Evolutionary conservation across 192 early-diverging fungal species (phyloP).

Genomic region (Neocallimastix lanati): DNA sequence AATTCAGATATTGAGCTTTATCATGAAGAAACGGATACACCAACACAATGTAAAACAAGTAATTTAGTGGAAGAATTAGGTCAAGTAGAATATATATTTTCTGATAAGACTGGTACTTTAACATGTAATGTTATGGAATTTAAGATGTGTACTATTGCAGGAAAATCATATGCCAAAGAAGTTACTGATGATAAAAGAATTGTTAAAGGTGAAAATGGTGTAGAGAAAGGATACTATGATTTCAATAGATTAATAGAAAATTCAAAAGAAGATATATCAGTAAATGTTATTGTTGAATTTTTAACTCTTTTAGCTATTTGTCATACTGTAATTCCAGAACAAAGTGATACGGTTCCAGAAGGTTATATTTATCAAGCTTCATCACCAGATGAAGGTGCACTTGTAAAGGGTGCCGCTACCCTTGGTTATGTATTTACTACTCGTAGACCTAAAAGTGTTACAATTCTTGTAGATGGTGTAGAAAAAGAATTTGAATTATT

Average conservation of each 20-base stretch:
- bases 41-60: constrained; percentile 78
- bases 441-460: constrained; percentile 27
- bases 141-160: constrained; percentile 75
- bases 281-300: constrained; percentile 66
- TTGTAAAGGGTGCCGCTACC: constrained; percentile 53
- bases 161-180: constrained; percentile 70
- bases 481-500: constrained; percentile 75
- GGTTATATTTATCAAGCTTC: constrained; percentile 5
- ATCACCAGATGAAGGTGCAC: constrained; percentile 50
- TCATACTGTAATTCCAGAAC: constrained; percentile 95
- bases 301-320: constrained; percentile 76
- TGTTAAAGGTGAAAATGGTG: constrained; percentile 28
- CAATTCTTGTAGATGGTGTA: constrained; percentile 12
- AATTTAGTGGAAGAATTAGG: constrained; percentile 92
- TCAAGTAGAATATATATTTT: constrained; percentile 92
- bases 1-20: constrained; percentile 91
- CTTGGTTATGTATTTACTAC: constrained; percentile 51
- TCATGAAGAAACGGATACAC: constrained; percentile 77
- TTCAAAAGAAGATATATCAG: constrained; percentile 17
- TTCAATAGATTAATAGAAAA: constrained; percentile 17
- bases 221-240: constrained; percentile 19
- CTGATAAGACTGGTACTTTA: constrained; percentile 80
- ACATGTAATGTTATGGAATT: constrained; percentile 84
- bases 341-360: constrained; percentile 14
- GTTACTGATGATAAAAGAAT: constrained; percentile 80